These are phyloP conservation scores for Albugo laibachii DNA, from an alignment of 352 stramenopile genomes.

Conservation along the genomic window DNA sequence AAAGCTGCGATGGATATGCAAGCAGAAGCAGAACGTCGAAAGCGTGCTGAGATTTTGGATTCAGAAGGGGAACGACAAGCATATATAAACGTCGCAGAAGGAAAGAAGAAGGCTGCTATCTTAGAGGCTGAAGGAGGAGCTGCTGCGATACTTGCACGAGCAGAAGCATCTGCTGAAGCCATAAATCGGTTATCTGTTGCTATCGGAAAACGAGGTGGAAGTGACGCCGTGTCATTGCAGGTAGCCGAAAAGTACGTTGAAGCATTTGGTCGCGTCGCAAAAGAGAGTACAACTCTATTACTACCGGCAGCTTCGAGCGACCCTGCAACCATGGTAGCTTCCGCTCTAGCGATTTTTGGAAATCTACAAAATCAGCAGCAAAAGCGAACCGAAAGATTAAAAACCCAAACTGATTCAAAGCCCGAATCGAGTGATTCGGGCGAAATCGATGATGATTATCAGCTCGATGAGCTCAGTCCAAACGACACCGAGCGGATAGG, in stretches of 20 bases:
- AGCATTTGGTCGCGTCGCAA: conserved; percentile 79
- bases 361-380: conserved; percentile 51
- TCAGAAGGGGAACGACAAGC: conserved; percentile 72
- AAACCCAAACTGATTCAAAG: conserved; percentile 5
- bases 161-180: conserved; percentile 59
- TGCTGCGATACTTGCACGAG: conserved; percentile 61
- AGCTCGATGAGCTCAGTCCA: conserved; percentile 23
- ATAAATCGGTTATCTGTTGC: conserved; percentile 55
- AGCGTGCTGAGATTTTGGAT: conserved; percentile 83
- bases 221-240: conserved; percentile 67
- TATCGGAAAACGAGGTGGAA: conserved; percentile 42
- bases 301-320: conserved; percentile 66
- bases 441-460: conserved; percentile 10
- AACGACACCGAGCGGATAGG: background rate
- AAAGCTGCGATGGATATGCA: conserved; percentile 86
- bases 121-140: conserved; percentile 73
- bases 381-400: conserved; percentile 7
- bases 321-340: conserved; percentile 77
- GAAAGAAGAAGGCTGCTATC: conserved; percentile 76
- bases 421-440: background rate
- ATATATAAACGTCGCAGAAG: conserved; percentile 83
- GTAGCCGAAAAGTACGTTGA: conserved; percentile 85
- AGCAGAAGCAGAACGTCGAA: conserved; percentile 79
- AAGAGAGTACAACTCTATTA: conserved; percentile 77
- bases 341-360: conserved; percentile 70